Base-by-base conservation (phyloP, 179 eudicot genomes). In the Heliamphora pulchella region DNA sequence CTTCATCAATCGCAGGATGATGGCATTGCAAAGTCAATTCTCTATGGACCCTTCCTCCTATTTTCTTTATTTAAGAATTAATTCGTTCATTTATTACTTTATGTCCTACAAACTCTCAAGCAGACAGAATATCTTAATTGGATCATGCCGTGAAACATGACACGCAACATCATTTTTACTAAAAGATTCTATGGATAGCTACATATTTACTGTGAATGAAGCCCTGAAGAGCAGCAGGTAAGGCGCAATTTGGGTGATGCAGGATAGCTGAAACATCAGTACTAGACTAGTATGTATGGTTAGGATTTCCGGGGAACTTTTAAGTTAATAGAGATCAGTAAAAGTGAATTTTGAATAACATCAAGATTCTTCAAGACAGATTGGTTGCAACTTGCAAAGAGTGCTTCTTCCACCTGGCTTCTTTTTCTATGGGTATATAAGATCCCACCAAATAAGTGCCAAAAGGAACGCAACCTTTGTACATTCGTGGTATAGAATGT, bases 21-120 rank as follows among this genome's bases (percentile, higher is more conserved):
- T n/a, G 51, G 51, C 72, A 44, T 70, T n/a, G 48, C 74, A 7
- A 70, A 70, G 50, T 69, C 8, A 18, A 69, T 70, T 70, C 54
- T 46, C 31, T 41, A 68, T 5, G 3, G 2, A 22, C 70, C 46
- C 31, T 31, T 20, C 44, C 20, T 65, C 0, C 13, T 67, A 5
- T 41, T 17, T 70, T 43, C 14, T 14, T 44, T 43, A 65, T 66
- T 11, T 15, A 0, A 5, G 9, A 2, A 22, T 20, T 31, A 31
- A 65, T 8, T 0, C 9, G 31, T 65, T 65, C 14, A 9, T 9
- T 8, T 13, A 10, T 65, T 22, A 41, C 3, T 65, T 31, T 22
- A 10, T 43, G 7, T 43, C 1, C 50, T 51, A 54, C 8, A 54
- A 11, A 54, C 58, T 54, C 58, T 10, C 58, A 54, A 54, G 58